A percentile compares a stretch with the other conserved stretches of the same genome.
phyloP scores from a whole-genome alignment of 169 alveolate genomes.

The Eimeria maxima region DNA sequence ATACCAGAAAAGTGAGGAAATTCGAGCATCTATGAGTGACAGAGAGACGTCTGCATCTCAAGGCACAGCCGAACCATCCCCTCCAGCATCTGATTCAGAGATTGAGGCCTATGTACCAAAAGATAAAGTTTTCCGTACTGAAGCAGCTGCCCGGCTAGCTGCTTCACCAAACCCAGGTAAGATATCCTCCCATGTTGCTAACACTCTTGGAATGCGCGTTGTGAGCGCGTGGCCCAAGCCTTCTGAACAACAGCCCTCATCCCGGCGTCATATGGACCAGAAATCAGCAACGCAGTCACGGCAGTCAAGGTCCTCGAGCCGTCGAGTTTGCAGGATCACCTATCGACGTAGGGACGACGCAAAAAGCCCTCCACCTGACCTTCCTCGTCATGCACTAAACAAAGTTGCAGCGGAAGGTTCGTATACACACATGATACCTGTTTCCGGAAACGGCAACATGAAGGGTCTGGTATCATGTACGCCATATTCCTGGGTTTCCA shows the following conservation, averaged over 20 bases:
- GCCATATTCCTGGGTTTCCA: slow-evolving; percentile 41
- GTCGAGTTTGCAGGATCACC: slow-evolving; percentile 56
- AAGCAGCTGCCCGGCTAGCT: slow-evolving; percentile 75
- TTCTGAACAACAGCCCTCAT: slow-evolving; percentile 40
- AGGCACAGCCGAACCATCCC: slow-evolving; percentile 77
- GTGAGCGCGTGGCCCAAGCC: slow-evolving; percentile 66
- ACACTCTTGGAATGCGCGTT: slow-evolving; percentile 61
- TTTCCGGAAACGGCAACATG: slow-evolving; percentile 54
- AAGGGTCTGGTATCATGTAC: slow-evolving; percentile 52
- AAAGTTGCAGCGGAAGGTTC: slow-evolving; percentile 61
- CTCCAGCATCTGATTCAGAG: slow-evolving; percentile 66
- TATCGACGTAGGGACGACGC: slow-evolving; percentile 69
- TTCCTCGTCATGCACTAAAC: slow-evolving; percentile 70
- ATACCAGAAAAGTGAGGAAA: slow-evolving; percentile 62
- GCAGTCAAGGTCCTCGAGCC: slow-evolving; percentile 37
- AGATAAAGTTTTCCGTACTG: slow-evolving; percentile 71
- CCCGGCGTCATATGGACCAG: slow-evolving; percentile 23
- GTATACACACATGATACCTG: slow-evolving; percentile 75
- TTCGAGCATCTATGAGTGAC: slow-evolving; percentile 53
- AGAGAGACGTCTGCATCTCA: slow-evolving; percentile 72
- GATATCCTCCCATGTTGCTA: slow-evolving; percentile 34
- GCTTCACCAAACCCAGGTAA: slow-evolving; percentile 49
- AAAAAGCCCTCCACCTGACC: slow-evolving; percentile 60
- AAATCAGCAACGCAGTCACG: slow-evolving; percentile 28
- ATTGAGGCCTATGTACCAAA: slow-evolving; percentile 11